These are phyloP conservation scores for Mucor saturninus DNA, from an alignment of 371 early-diverging fungal species.

Conservation along the genomic window DNA sequence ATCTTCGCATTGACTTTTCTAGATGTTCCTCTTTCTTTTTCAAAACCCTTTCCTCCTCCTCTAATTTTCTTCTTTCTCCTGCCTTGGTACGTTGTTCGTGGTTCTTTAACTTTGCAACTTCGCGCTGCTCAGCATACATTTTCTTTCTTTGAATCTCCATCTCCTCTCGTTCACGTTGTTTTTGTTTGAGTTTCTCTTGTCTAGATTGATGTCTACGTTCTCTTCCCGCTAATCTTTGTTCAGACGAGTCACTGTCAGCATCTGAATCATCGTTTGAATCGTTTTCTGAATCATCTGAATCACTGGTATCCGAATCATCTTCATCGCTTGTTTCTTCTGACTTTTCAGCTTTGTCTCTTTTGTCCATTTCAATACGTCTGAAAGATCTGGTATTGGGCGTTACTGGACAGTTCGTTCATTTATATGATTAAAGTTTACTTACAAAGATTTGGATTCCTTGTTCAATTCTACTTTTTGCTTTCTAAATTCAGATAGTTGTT, in stretches of 20 bases:
- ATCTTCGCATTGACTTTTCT: constrained; percentile 67
- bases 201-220: constrained; percentile 49
- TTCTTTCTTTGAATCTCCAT: constrained; percentile 48
- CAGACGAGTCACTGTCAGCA: constrained; percentile 36
- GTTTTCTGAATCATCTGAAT: constrained; percentile 11
- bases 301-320: constrained; percentile 16
- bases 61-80: constrained; percentile 54
- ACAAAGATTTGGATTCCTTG: constrained; percentile 61
- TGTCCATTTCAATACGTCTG: constrained; percentile 37
- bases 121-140: constrained; percentile 47
- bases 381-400: constrained; percentile 20
- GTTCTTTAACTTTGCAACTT: constrained; percentile 49
- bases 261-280: constrained; percentile 25
- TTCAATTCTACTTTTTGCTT: constrained; percentile 70
- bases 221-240: constrained; percentile 8
- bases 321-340: constrained; percentile 33
- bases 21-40: constrained; percentile 63
- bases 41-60: constrained; percentile 55
- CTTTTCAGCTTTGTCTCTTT: constrained; percentile 33
- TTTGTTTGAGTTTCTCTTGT: constrained; percentile 56
- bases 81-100: constrained; percentile 53
- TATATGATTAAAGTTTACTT: constrained; percentile 13
- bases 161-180: constrained; percentile 56
- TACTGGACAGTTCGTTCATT: no score
- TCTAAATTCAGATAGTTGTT: constrained; percentile 57